phyloP scores from a whole-genome alignment of 2,329 filamentous ascomycete species.

The Cladophialophora psammophila region DNA sequence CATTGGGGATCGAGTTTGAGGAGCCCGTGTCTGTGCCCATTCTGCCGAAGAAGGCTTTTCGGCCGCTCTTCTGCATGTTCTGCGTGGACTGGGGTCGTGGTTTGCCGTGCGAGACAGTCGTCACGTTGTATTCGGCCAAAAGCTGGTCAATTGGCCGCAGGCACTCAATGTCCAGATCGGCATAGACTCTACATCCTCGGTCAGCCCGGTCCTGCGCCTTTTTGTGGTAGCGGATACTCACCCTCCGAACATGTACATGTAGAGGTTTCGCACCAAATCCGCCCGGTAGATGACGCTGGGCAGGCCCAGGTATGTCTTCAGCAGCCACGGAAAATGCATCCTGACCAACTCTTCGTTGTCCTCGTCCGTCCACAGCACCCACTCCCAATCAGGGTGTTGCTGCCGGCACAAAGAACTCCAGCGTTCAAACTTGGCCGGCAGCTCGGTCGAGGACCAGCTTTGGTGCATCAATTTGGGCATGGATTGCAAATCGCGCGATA shows the following conservation, averaged over 20 bases:
- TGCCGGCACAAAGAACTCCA: constrained; percentile 46
- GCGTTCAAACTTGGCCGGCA: constrained; percentile 41
- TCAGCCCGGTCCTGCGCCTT: background rate
- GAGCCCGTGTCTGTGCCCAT: constrained; percentile 45
- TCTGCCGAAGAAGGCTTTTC: constrained; percentile 44
- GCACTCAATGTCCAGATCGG: constrained; percentile 47
- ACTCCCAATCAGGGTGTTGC: constrained; percentile 47
- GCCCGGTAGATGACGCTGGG: constrained; percentile 46
- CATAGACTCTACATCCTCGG: constrained; percentile 42
- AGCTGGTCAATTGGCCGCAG: constrained; percentile 41
- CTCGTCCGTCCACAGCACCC: constrained; percentile 50
- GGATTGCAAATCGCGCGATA: constrained; percentile 34
- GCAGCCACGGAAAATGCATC: constrained; percentile 46
- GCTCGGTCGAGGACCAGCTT: constrained; percentile 39
- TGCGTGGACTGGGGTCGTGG: constrained; percentile 23
- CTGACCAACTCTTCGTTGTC: constrained; percentile 47
- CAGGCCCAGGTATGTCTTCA: constrained; percentile 43
- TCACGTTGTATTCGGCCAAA: constrained; percentile 40
- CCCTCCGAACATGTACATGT: constrained; percentile 50
- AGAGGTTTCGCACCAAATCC: constrained; percentile 46
- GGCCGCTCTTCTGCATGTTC: constrained; percentile 30
- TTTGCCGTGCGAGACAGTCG: constrained; percentile 31
- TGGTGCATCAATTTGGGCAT: constrained; percentile 41
- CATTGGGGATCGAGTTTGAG: constrained; percentile 48
- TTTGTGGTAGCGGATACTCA: constrained; percentile 12